phyloP scores from a whole-genome alignment of 805 yeast species.

The Candida argentea region DNA sequence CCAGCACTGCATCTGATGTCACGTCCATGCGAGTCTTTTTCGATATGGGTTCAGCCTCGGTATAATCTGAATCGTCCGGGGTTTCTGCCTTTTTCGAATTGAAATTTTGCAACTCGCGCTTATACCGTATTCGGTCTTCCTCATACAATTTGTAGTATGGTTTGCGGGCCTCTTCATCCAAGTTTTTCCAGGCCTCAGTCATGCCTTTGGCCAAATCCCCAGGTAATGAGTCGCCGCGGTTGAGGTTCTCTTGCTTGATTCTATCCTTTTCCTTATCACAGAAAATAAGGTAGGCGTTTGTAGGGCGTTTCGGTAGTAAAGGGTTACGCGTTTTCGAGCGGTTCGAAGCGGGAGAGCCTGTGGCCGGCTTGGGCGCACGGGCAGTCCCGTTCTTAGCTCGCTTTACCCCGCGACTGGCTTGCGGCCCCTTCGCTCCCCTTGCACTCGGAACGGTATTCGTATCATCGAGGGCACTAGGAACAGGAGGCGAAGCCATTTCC shows the following conservation, averaged over 20 bases:
- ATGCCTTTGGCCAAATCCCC: conserved; percentile 66
- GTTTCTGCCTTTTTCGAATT: conserved; percentile 17
- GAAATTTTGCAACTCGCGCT: conserved; percentile 57
- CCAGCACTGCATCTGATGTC: too few relatives aligned
- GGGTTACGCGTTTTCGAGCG: conserved; percentile 57
- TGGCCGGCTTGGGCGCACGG: conserved; percentile 12
- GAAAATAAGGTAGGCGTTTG: conserved; percentile 79
- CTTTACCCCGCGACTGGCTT: conserved; percentile 8
- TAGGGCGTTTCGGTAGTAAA: conserved; percentile 77
- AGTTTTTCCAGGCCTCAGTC: conserved; percentile 77
- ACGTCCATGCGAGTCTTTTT: too few relatives aligned
- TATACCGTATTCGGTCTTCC: conserved; percentile 69
- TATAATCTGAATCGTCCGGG: conserved; percentile 2
- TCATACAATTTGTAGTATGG: conserved; percentile 70
- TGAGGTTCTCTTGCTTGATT: conserved; percentile 48
- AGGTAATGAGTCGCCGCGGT: conserved; percentile 35
- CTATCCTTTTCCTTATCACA: conserved; percentile 81
- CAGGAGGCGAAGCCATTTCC: conserved; percentile 33
- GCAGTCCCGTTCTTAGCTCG: conserved; percentile 13
- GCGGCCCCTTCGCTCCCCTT: conserved; percentile 8
- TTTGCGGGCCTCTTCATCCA: conserved; percentile 57
- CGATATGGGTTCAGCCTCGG: too few relatives aligned
- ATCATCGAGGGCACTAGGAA: conserved; percentile 26
- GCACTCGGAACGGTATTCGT: conserved; percentile 10
- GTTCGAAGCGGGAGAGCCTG: conserved; percentile 7